Evolutionary conservation across 768 basidiomycete species (phyloP), one percentile per base, ranked within the genome.

Genomic region (Strobilomyces confusus): DNA sequence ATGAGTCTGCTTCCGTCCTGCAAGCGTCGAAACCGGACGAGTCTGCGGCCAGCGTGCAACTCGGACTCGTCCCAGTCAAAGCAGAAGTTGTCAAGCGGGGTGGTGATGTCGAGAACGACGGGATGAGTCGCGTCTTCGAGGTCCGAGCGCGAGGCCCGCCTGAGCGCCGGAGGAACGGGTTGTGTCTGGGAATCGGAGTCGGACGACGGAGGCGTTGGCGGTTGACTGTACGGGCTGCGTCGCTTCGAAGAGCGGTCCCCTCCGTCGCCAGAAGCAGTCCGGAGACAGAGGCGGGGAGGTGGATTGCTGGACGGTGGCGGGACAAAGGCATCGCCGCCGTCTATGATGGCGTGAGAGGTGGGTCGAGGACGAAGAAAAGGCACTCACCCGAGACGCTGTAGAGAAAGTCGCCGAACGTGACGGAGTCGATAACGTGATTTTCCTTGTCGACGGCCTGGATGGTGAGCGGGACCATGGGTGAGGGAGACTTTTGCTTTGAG

Each of bases 1-100:
- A n/a, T n/a, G n/a, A n/a, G n/a, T n/a, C n/a, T n/a, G n/a, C 83
- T 78, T 23, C 89, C 90, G 49, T 89, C 84, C 67, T 87, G 89
- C 9, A 86, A 69, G 52, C 92, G 85, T 59, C 78, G 76, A 70
- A 98, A 95, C 44, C 87, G 87, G 41, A 98, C 90, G 34, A 98
- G 84, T 40, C 94, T 84, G 44, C 95, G 83, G 4, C 88, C 84
- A 3, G 77, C 75, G 15, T 73, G 66, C 52, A 83, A 68, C 66
- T 98, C 95, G 22, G 86, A 78, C 14, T 77, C 71, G 15, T 76
- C 75, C 85, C 88, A 88, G 17, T 73, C 78, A 5, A 68, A 63
- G 68, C 80, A 82, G 45, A 89, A 75, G 46, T 62, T 68, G 29
- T 80, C 73, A 33, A 86, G 76, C 4, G 84, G 77, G 15, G 80